Conservation (phyloP, 176 grass and related monocot species). For the Aechmea fasciata region DNA sequence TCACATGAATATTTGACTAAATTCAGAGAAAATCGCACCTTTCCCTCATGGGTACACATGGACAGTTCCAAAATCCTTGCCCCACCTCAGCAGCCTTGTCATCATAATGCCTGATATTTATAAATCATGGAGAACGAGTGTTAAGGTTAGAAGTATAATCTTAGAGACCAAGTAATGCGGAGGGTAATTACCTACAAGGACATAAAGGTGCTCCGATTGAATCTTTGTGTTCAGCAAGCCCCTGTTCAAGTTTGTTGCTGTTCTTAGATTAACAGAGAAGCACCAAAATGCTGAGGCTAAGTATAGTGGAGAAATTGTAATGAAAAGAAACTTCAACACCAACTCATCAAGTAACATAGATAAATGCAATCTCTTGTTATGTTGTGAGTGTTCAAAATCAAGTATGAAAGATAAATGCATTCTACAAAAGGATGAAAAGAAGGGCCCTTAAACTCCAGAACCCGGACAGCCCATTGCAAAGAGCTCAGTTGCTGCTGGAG, state of each 20-base stretch:
- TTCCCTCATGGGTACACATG: slow-evolving; percentile 93
- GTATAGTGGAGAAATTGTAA: not conserved
- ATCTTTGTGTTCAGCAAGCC: slow-evolving; percentile 94
- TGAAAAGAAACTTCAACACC: not conserved
- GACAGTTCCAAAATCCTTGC: slow-evolving; percentile 99
- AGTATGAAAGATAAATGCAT: no score
- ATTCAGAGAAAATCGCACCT: slow-evolving; percentile 23
- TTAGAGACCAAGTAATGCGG: not conserved
- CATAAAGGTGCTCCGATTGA: slow-evolving; percentile 76
- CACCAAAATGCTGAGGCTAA: not conserved
- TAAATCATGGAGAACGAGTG: not conserved
- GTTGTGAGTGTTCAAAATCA: no score
- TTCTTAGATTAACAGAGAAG: not conserved
- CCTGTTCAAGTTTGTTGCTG: slow-evolving; percentile 23
- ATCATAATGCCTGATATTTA: slow-evolving; percentile 73
- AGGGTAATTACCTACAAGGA: slow-evolving; percentile 81
- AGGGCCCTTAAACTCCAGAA: not conserved
- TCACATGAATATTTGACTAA: not conserved
- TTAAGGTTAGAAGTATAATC: not conserved
- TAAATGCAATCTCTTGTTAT: not conserved
- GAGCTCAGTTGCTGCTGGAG: not conserved
- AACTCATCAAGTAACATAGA: not conserved
- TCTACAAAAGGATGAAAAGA: not conserved
- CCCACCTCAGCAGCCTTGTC: slow-evolving; percentile 88
- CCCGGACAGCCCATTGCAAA: not conserved